Percentiles rank a stretch among this genome's conserved stretches.
Conservation (phyloP, 225 moss, liverwort and hornwort species). For the Anthoceros angustus region DNA sequence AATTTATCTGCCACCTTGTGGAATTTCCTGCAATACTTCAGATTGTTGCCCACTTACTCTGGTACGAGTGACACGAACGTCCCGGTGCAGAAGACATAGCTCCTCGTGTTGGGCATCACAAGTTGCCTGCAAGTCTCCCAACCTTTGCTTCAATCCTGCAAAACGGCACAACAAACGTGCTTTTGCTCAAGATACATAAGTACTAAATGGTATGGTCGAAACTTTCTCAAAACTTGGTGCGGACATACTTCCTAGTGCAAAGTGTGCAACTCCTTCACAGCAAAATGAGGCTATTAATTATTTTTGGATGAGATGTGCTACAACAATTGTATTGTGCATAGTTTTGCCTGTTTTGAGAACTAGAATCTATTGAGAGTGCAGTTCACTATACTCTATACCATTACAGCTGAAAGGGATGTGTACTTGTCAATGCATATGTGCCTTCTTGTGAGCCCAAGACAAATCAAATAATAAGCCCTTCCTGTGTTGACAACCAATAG, state of each 20-base stretch:
- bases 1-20: background rate
- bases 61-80: slow-evolving; percentile 60
- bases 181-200: slow-evolving; percentile 4
- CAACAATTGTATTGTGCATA: no score
- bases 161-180: background rate
- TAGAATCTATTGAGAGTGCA: no score
- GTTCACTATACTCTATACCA: no score
- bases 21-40: background rate
- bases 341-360: no score
- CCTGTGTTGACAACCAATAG: no score
- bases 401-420: no score
- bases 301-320: background rate
- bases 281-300: background rate
- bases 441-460: no score
- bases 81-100: slow-evolving; percentile 54
- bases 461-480: no score
- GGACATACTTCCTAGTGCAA: background rate
- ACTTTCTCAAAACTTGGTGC: background rate
- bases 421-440: no score
- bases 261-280: background rate
- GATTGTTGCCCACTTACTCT: slow-evolving; percentile 25
- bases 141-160: slow-evolving; percentile 62
- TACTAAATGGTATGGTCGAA: background rate
- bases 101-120: slow-evolving; percentile 63
- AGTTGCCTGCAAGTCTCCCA: slow-evolving; percentile 45